Base-by-base conservation (phyloP, 73 alveolate species). In the Paramecium biaurelia region DNA sequence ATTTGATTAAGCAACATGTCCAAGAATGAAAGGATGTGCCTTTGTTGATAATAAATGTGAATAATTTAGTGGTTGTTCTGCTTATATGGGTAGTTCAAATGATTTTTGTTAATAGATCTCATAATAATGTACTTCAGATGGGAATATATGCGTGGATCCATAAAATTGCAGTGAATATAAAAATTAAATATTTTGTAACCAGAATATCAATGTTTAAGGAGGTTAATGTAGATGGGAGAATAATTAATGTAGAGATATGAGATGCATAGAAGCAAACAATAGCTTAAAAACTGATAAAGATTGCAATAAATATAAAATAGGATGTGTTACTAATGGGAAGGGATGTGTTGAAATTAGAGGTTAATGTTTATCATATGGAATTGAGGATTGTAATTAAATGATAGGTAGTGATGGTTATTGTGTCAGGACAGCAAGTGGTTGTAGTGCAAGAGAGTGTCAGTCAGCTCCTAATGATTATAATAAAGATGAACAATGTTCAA, bases 341-440 rank as follows among this genome's bases (percentile, higher is more conserved):
- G 90, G 90, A 24, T 79, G 90, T 79, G 90, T 79, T 8, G 56
- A 38, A 14, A 43, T 32, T 43, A 41, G 57, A 43, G 6, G 49
- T 9, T 14, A 58, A 24, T 79, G 90, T 21, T 43, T 47, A 7
- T n/a, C 76, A 8, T 79, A 79, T 79, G 32, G 86, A 18, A 12
- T 23, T 12, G 30, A 10, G 1, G 43, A 26, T 20, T 79, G 90
- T 79, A 23, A 21, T 10, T 10, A 35, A 43, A 30, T 41, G 47
- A 79, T 79, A 20, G 90, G 90, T 23, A 43, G 28, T 15, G 90
- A 79, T 6, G 90, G 90, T 2, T 47, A 41, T 79, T 79, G 90
- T 47, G 14, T 9, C 7, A 34, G 35, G 0, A 24, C 35, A 24
- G 34, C 23, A 23, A 24, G n/a, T 37, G 45, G 56, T 47, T 43